Percentiles rank a stretch among this genome's conserved stretches.
phyloP scores from a whole-genome alignment of 345 rosid species.

The Ceriops tagal region DNA sequence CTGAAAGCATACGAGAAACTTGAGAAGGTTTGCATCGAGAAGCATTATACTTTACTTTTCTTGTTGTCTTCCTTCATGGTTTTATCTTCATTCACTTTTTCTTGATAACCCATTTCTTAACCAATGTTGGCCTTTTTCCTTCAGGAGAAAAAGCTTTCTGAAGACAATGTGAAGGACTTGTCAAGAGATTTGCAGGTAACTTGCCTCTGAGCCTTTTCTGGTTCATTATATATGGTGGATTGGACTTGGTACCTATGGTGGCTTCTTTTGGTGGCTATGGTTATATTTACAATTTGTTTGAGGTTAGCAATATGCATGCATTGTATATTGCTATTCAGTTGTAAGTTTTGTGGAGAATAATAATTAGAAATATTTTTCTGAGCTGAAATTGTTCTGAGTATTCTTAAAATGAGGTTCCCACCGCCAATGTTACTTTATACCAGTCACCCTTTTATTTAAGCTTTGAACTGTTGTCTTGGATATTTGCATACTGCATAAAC shows the following conservation, averaged over 20 bases:
- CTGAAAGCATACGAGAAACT: slow-evolving; percentile 87
- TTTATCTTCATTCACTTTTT: neutral
- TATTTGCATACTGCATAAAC: neutral
- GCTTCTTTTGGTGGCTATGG: neutral
- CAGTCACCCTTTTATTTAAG: too few species aligned
- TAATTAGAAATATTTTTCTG: too few species aligned
- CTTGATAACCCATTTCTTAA: slow-evolving; percentile 7
- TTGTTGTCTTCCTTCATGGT: neutral
- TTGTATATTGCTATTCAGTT: too few species aligned
- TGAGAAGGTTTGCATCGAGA: slow-evolving; percentile 58
- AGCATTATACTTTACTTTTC: neutral
- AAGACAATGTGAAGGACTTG: slow-evolving; percentile 91
- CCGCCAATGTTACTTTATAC: too few species aligned
- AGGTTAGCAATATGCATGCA: neutral
- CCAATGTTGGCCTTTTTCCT: neutral
- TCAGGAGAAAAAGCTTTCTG: slow-evolving; percentile 95
- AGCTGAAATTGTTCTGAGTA: too few species aligned
- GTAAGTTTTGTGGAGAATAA: too few species aligned
- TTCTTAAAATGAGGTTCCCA: too few species aligned
- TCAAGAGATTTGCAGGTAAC: slow-evolving; percentile 85
- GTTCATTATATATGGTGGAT: neutral
- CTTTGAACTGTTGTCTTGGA: neutral
- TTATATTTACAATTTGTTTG: neutral
- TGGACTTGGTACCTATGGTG: neutral
- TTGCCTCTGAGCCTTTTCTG: slow-evolving; percentile 4